Evolutionary conservation across 768 basidiomycete genomes (phyloP).

Genomic region (Nevesoporus exiguus): DNA sequence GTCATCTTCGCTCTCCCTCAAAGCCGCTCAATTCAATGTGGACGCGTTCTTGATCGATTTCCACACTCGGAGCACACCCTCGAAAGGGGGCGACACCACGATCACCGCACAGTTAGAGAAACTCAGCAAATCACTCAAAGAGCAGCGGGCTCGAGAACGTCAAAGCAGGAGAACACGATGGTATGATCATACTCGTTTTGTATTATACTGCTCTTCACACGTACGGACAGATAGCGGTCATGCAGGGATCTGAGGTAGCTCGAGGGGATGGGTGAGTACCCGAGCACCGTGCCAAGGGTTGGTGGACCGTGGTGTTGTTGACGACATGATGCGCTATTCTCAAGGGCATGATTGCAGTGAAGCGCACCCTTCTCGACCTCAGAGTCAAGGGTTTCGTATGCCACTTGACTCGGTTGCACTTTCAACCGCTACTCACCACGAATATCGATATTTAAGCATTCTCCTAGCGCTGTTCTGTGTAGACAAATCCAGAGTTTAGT

Average conservation of each 20-base stretch:
- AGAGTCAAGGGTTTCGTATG: too few species aligned
- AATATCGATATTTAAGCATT: not conserved
- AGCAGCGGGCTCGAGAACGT: slow-evolving; percentile 37
- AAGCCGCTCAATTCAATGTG: slow-evolving; percentile 38
- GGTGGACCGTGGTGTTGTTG: not conserved
- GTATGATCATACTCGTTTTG: not conserved
- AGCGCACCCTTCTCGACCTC: too few species aligned
- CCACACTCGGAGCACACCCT: slow-evolving; percentile 41
- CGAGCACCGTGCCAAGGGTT: too few species aligned
- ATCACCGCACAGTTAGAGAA: slow-evolving; percentile 61
- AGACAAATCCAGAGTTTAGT: not conserved
- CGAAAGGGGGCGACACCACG: slow-evolving; percentile 51
- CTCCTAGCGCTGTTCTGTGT: not conserved
- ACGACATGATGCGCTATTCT: too few species aligned
- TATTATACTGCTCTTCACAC: slow-evolving; percentile 1
- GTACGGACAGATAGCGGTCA: not conserved
- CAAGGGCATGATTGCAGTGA: too few species aligned
- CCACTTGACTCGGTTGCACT: too few species aligned
- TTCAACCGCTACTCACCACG: too few species aligned
- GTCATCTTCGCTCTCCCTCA: slow-evolving; percentile 37
- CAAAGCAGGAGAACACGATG: slow-evolving; percentile 4
- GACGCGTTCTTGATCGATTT: slow-evolving; percentile 50
- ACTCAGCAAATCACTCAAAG: slow-evolving; percentile 48
- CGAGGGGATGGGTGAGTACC: too few species aligned
- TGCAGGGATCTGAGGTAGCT: not conserved